These are phyloP conservation scores for Allium cepa DNA, from an alignment of 106 monocot genomes.

Conservation along the genomic window DNA sequence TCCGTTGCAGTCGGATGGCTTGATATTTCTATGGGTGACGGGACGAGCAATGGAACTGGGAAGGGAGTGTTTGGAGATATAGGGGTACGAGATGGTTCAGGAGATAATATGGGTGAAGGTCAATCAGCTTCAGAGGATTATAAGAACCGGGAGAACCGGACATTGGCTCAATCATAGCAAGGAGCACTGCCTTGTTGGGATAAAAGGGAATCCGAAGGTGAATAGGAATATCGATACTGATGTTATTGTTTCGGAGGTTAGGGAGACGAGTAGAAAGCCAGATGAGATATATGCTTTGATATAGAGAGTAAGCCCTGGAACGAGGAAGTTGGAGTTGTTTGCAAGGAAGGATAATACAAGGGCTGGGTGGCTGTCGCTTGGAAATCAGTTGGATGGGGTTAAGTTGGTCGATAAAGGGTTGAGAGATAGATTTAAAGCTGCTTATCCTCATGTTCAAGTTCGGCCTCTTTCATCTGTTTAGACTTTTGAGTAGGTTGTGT, in stretches of 20 bases:
- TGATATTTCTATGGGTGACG: slow-evolving; percentile 99
- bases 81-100: slow-evolving; percentile 96
- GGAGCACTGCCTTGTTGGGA: slow-evolving; percentile 98
- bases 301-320: slow-evolving; percentile 97
- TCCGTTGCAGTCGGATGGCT: slow-evolving; percentile 89
- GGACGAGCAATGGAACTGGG: slow-evolving; percentile 99
- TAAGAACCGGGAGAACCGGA: slow-evolving; percentile 91
- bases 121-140: slow-evolving; percentile 96
- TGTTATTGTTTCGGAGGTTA: slow-evolving; percentile 98
- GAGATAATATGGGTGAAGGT: slow-evolving; percentile 99
- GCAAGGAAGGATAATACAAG: slow-evolving; percentile 99
- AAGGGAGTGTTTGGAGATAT: slow-evolving; percentile 89
- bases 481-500: too few species aligned
- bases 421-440: too few species aligned
- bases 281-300: slow-evolving; percentile 97
- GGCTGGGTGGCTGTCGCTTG: slow-evolving; percentile 48
- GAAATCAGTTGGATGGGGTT: background rate
- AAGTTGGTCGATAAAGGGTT: too few species aligned
- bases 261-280: slow-evolving; percentile 96
- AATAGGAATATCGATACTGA: slow-evolving; percentile 98
- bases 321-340: slow-evolving; percentile 95
- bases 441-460: too few species aligned
- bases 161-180: slow-evolving; percentile 99
- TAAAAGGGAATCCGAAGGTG: slow-evolving; percentile 88
- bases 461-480: too few species aligned